Percentiles rank a stretch among this genome's conserved stretches.
Conservation (phyloP, 1,139 yeast genomes). For the Scheffersomyces insectosa region DNA sequence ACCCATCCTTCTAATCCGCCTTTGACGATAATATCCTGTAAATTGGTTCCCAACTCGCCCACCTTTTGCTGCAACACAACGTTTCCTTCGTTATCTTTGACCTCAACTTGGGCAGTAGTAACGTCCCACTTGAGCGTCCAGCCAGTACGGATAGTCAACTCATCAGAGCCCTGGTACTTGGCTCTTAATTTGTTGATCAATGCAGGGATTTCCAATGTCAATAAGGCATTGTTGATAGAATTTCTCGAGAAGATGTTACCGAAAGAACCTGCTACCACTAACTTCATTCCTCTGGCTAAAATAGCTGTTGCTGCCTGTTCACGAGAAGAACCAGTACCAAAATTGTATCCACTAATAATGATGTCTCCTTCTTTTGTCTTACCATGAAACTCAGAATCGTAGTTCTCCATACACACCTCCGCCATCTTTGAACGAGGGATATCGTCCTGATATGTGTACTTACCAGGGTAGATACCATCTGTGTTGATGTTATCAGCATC, state of each 20-base stretch:
- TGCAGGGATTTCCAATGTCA: slow-evolving; percentile 91
- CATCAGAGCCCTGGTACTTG: slow-evolving; percentile 55
- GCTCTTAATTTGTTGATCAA: slow-evolving; percentile 76
- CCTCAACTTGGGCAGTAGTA: slow-evolving; percentile 74
- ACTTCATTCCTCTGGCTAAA: slow-evolving; percentile 86
- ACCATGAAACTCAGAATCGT: slow-evolving; percentile 79
- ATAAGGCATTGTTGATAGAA: slow-evolving; percentile 90
- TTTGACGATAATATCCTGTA: slow-evolving; percentile 93
- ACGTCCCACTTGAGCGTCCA: slow-evolving; percentile 95
- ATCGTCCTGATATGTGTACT: slow-evolving; percentile 97
- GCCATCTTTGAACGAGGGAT: slow-evolving; percentile 95
- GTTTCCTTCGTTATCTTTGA: slow-evolving; percentile 66
- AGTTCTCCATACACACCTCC: slow-evolving; percentile 98
- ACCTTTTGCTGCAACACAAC: slow-evolving; percentile 80
- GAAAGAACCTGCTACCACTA: slow-evolving; percentile 95
- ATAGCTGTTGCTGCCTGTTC: slow-evolving; percentile 99
- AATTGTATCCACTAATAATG: slow-evolving; percentile 87
- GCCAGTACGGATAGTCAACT: slow-evolving; percentile 91
- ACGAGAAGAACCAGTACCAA: slow-evolving; percentile 98
- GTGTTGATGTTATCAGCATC: slow-evolving; percentile 98
- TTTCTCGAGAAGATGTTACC: slow-evolving; percentile 96
- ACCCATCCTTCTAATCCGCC: slow-evolving; percentile 99
- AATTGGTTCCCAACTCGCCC: slow-evolving; percentile 91
- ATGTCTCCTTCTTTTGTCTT: slow-evolving; percentile 89
- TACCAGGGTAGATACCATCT: slow-evolving; percentile 98